Evolutionary conservation across 352 stramenopile genomes (phyloP), one percentile per base, ranked within the genome.

Genomic region (Aphanomyces invadans): DNA sequence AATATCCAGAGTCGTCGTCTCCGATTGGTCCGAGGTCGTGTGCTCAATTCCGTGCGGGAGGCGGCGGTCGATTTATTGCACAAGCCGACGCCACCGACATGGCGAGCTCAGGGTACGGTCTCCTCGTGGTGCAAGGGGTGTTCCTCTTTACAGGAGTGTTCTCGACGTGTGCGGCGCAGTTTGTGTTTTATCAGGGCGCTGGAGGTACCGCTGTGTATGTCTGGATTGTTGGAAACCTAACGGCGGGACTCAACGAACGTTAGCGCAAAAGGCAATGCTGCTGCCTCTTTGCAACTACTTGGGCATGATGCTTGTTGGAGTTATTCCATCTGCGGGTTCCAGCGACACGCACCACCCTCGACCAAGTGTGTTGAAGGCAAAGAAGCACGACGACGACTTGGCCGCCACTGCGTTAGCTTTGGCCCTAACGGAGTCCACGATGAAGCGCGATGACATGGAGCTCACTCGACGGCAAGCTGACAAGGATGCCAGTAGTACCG

Each of bases 221-320:
- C 15, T 45, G 21, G 36, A 39, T 32, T n/a, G 46, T 5, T 11
- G 25, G 15, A 7, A 56, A 42, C 15, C 11, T 63, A 26, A 46
- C 68, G 10, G 19, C 23, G 0, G 15, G 4, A 28, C 10, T 29
- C 2, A 2, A n/a, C n/a, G n/a, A 38, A 46, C 3, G 10, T 1
- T 36, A 70, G 82, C 89, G 61, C 85, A 93, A 69, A 80, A 78
- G 39, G 78, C 80, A n/a, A 92, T 93, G 82, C 72, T 93, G n/a
- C 67, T 93, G 39, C 85, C 85, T 63, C 76, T 93, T 2, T 91
- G 85, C 72, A 93, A 93, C 73, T 93, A 91, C 61, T 69, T 93
- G 15, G 85, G 85, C 21, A 90, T 93, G 77, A 90, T 92, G 83
- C 79, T 93, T 28, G 83, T 90, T 1, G 85, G 85, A 0, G 69